Base-by-base conservation (phyloP, 108 stramenopile species). In the Nannochloropsis gaditana region DNA sequence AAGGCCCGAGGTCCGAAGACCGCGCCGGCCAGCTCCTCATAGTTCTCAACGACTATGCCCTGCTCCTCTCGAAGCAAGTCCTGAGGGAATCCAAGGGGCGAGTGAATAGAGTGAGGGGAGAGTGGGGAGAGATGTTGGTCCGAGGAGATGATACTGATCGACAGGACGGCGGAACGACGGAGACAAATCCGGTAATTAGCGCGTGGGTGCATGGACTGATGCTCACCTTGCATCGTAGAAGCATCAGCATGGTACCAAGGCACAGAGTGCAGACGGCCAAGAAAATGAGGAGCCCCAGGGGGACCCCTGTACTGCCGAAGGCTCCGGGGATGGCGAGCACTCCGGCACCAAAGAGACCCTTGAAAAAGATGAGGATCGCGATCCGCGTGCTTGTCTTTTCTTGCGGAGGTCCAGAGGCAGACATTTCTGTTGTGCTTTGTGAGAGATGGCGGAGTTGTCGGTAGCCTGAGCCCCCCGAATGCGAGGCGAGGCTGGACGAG, bases 1-100 rank as follows among this genome's bases (percentile, higher is more conserved):
- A 73, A 73, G 59, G 59, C 59, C 4, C 59, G 59, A 15, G 59
- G 59, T 73, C 59, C 59, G 59, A 73, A 73, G 59, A 73, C n/a
- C 15, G 59, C 59, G 15, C 59, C 59, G 59, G 59, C 59, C 3
- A 73, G 59, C 59, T 73, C 59, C 59, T 73, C 59, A n/a, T 73
- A 73, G 0, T 73, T 73, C 8, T 73, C 59, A 15, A 73, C 59
- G 59, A 73, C 59, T n/a, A 73, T 15, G 2, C 59, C 59, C n/a
- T 73, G 59, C n/a, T 73, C 59, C 6, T 73, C 59, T 15, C 59
- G 59, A 73, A 73, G 59, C 19, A 73, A n/a, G 19, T 73, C 59
- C 59, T 73, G 8, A 73, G 59, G 59, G 5, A 73, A n/a, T 1
- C 31, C 31, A 8, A 73, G 59, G 59, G 59, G n/a, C 19, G 59